A percentile compares a stretch with the other conserved stretches of the same genome.
Conservation (phyloP, 345 rosid genomes). For the Linum trigynum region DNA sequence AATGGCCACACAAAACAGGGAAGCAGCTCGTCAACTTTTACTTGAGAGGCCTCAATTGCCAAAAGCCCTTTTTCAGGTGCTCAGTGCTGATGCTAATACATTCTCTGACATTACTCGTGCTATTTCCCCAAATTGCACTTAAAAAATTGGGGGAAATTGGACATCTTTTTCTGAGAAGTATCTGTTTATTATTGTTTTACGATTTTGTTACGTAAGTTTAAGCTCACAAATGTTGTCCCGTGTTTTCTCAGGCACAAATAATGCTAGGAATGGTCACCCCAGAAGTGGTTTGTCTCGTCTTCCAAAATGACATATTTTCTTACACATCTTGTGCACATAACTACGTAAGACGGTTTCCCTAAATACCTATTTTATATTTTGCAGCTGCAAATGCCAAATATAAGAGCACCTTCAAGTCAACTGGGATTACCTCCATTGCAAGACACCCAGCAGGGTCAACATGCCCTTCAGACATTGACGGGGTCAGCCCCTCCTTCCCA, state of each 20-base stretch:
- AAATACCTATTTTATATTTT: slow-evolving; percentile 16
- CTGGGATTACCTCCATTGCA: slow-evolving; percentile 33
- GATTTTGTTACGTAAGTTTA: not conserved
- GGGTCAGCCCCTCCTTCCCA: slow-evolving; percentile 47
- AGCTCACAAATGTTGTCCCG: not conserved
- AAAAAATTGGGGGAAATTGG: too few relatives aligned
- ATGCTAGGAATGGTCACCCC: slow-evolving; percentile 77
- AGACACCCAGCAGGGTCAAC: slow-evolving; percentile 39
- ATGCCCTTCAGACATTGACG: slow-evolving; percentile 30
- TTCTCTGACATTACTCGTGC: not conserved
- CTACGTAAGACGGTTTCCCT: not conserved
- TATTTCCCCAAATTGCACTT: not conserved
- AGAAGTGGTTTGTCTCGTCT: slow-evolving; percentile 55
- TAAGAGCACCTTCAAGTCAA: slow-evolving; percentile 46
- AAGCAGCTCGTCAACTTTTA: slow-evolving; percentile 64
- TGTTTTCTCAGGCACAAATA: slow-evolving; percentile 61
- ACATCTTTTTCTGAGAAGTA: too few relatives aligned
- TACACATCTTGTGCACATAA: not conserved
- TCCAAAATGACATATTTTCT: slow-evolving; percentile 8
- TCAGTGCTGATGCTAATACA: not conserved
- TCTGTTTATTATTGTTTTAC: too few relatives aligned
- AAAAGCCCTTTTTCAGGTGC: slow-evolving; percentile 87
- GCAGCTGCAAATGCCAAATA: slow-evolving; percentile 72
- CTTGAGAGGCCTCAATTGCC: slow-evolving; percentile 61
- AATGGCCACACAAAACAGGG: slow-evolving; percentile 66